Evolutionary conservation across 768 basidiomycete species (phyloP), one percentile per base, ranked within the genome.

Genomic region (Strobilomyces confusus): DNA sequence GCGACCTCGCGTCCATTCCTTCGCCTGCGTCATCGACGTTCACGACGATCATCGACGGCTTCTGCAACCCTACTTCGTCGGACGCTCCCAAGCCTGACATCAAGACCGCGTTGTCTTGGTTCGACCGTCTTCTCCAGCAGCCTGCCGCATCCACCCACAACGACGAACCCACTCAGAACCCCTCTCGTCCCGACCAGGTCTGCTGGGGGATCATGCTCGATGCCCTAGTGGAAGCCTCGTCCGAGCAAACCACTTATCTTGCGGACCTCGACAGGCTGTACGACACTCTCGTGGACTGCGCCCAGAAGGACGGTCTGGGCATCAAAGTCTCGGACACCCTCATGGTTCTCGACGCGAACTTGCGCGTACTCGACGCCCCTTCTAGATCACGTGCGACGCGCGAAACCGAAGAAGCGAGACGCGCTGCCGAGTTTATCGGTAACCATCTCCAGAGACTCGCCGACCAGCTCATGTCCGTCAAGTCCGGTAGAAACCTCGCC

Each of bases 21-120:
- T 74, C 73, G 0, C 83, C 87, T 1, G 76, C 80, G 14, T 73
- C 80, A 2, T 78, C 81, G 0, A 89, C 89, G 0, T 92, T 83
- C 63, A 76, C 78, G 8, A 69, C 74, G 1, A 77, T 91, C 51
- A 79, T 93, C 54, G 68, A 67, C 1, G 87, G 87, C 1, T 93
- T 92, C 68, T 76, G 82, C 58, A 68, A 75, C 13, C 66, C 70
- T 11, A 81, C 80, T 13, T 51, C 50, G 1, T 51, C 51, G 9
- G 40, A 58, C 7, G 40, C 9, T 37, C 22, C 54, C 14, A 62
- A 58, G 15, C 57, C 69, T 9, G 92, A 94, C 62, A 61, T 84
- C 6, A 59, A 71, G 3, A 84, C 80, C 0, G 90, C 90, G 0
- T 60, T 84, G 40, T 65, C 73, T 6, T 95, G 92, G 92, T 89